Conservation (phyloP, 805 yeast genomes). For the Saturnispora silvae region DNA sequence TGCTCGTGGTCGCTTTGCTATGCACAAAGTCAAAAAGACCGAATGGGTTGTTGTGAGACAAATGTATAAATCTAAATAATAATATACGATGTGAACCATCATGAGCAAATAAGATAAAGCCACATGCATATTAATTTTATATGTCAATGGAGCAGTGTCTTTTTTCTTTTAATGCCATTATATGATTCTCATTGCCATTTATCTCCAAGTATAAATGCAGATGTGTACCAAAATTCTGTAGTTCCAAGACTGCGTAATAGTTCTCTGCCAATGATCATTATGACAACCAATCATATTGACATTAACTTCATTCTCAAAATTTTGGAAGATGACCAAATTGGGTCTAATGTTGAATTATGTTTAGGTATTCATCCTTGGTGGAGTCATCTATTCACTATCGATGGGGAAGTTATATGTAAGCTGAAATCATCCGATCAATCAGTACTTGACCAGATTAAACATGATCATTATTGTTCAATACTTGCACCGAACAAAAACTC, state of each 20-base stretch:
- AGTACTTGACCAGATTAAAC: background rate
- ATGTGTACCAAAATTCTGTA: conserved; percentile 4
- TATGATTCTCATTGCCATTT: conserved; percentile 35
- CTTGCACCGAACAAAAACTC: conserved; percentile 29
- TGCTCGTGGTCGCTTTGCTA: too few species aligned
- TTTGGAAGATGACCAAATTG: conserved; percentile 5
- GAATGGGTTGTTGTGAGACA: conserved; percentile 4
- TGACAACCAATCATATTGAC: conserved; percentile 40
- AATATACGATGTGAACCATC: background rate
- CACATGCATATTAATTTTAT: too few species aligned
- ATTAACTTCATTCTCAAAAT: conserved; percentile 19
- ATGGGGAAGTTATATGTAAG: conserved; percentile 6
- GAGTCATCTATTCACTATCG: conserved; percentile 48
- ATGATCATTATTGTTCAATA: conserved; percentile 45
- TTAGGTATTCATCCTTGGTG: conserved; percentile 94
- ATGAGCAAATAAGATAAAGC: conserved; percentile 1
- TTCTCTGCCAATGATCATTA: conserved; percentile 22
- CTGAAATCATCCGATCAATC: conserved; percentile 1
- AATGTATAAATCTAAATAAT: background rate
- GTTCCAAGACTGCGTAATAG: background rate
- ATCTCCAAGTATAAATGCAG: conserved; percentile 16
- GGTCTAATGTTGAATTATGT: conserved; percentile 29
- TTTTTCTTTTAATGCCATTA: conserved; percentile 3
- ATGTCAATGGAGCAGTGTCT: too few species aligned
- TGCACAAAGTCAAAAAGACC: background rate